A percentile compares a stretch with the other conserved stretches of the same genome.
Evolutionary conservation across 2,329 filamentous ascomycete genomes (phyloP).

Genomic region (Immersiporthe knoxdaviesiana): DNA sequence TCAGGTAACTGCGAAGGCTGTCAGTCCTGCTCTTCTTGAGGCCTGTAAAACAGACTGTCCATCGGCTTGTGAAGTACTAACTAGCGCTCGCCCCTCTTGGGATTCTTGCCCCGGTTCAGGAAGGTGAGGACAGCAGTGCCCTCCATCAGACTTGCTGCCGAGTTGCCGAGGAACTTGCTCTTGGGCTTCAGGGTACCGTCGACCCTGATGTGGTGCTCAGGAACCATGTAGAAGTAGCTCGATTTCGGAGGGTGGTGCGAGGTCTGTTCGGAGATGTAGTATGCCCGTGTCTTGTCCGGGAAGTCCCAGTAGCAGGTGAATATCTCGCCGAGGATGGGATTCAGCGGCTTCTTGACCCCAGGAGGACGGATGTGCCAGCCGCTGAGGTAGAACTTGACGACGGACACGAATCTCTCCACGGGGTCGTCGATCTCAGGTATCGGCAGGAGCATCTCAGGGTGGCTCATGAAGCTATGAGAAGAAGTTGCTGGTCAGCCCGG

Average conservation of each 20-base stretch:
- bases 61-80: slow-evolving; percentile 52
- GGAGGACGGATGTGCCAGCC: slow-evolving; percentile 99
- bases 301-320: slow-evolving; percentile 97
- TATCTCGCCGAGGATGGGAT: slow-evolving; percentile 92
- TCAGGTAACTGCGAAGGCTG: slow-evolving; percentile 72
- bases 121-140: slow-evolving; percentile 86
- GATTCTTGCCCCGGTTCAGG: slow-evolving; percentile 72
- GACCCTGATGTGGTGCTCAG: slow-evolving; percentile 90
- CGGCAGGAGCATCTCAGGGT: slow-evolving; percentile 90
- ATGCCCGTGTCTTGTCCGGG: slow-evolving; percentile 79
- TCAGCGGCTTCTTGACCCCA: slow-evolving; percentile 97
- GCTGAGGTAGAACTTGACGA: slow-evolving; percentile 97
- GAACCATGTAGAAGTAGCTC: slow-evolving; percentile 98
- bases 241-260: slow-evolving; percentile 98
- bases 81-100: slow-evolving; percentile 80
- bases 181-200: slow-evolving; percentile 94
- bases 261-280: slow-evolving; percentile 97
- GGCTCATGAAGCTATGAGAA: slow-evolving; percentile 90
- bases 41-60: slow-evolving; percentile 30
- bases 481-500: slow-evolving; percentile 19
- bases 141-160: slow-evolving; percentile 97
- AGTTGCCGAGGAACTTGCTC: slow-evolving; percentile 95
- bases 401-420: slow-evolving; percentile 84
- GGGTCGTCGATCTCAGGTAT: slow-evolving; percentile 90
- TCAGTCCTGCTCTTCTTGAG: not conserved